These are phyloP conservation scores for Meyerozyma sp. DNA, from an alignment of 1,139 yeast species.

Conservation along the genomic window DNA sequence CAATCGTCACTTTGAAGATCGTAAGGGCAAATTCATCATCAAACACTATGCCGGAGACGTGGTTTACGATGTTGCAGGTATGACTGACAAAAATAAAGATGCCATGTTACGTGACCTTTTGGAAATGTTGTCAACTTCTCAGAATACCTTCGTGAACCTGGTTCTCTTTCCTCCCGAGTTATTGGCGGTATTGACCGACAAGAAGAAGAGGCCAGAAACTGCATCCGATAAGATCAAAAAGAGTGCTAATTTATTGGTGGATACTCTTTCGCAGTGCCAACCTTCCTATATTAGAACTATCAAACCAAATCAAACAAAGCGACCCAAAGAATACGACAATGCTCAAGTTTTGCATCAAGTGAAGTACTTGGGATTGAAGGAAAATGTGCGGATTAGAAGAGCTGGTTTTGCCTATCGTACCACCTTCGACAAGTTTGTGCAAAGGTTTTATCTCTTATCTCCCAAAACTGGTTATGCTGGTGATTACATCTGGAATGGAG, in stretches of 20 bases:
- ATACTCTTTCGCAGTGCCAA: slow-evolving; percentile 80
- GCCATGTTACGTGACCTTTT: slow-evolving; percentile 84
- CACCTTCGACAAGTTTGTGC: slow-evolving; percentile 95
- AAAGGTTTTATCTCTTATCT: slow-evolving; percentile 84
- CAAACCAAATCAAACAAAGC: slow-evolving; percentile 91
- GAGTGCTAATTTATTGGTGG: slow-evolving; percentile 87
- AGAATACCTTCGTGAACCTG: slow-evolving; percentile 56
- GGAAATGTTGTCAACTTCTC: slow-evolving; percentile 69
- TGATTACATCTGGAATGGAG: slow-evolving; percentile 94
- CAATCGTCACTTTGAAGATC: slow-evolving; percentile 85
- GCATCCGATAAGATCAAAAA: slow-evolving; percentile 92
- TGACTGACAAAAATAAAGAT: slow-evolving; percentile 98
- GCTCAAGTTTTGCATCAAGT: slow-evolving; percentile 92
- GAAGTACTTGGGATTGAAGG: slow-evolving; percentile 92
- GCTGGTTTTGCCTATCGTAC: slow-evolving; percentile 99
- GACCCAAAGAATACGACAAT: slow-evolving; percentile 85
- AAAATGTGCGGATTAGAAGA: slow-evolving; percentile 94
- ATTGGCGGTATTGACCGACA: slow-evolving; percentile 57
- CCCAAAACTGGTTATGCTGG: slow-evolving; percentile 95
- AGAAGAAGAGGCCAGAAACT: slow-evolving; percentile 89
- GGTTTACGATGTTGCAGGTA: slow-evolving; percentile 79
- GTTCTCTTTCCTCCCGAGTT: slow-evolving; percentile 69
- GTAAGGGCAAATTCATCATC: slow-evolving; percentile 82
- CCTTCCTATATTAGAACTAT: slow-evolving; percentile 98
- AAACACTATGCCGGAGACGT: slow-evolving; percentile 99